Evolutionary conservation across 305 asterid genomes (phyloP), one percentile per base, ranked within the genome.

Genomic region (Solanum chacoense): DNA sequence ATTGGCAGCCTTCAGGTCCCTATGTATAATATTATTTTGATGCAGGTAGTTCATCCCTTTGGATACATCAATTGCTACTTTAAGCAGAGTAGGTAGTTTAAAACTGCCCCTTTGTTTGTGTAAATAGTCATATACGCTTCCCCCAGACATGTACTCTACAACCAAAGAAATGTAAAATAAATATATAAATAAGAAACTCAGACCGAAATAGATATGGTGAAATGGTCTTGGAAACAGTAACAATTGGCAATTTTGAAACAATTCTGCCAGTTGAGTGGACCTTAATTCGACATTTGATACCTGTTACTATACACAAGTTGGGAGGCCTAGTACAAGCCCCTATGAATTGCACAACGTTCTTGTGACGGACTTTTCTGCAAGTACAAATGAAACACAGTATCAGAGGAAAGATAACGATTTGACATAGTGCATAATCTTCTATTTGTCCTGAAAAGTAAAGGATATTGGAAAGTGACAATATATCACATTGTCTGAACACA

Each of bases 31-130:
- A 88, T 97, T 97, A 91, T 96, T 96, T 93, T 97, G 98, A 91
- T 97, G 99, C 94, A 97, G 95, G 90, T 97, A 97, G 91, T 93
- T 94, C 99, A 97, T 97, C 85, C 99, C 99, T 93, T 94, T 97
- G 7, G 99, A 93, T 89, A 97, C 93, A 92, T 97, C 99, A 90
- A 95, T 93, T 40, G 98, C 99, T 87, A 97, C 99, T 94, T 94
- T 97, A 88, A 97, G 94, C 89, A 97, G 90, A 87, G 94, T 87
- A 71, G 99, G 98, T 87, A 95, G 97, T 93, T 94, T 97, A 89
- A 97, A 97, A 50, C 95, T 92, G 88, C 98, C 98, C 97, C 87
- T 97, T 90, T 94, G 97, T 93, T 97, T 97, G 95, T 97, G 99
- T 79, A 97, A 88, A 89, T 93, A 96, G 93, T 97, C 99, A 76